A percentile compares a stretch with the other conserved stretches of the same genome.
These are phyloP conservation scores for Kluyveromyces marxianus DNA, from an alignment of 1,139 yeast species.

Conservation along the genomic window DNA sequence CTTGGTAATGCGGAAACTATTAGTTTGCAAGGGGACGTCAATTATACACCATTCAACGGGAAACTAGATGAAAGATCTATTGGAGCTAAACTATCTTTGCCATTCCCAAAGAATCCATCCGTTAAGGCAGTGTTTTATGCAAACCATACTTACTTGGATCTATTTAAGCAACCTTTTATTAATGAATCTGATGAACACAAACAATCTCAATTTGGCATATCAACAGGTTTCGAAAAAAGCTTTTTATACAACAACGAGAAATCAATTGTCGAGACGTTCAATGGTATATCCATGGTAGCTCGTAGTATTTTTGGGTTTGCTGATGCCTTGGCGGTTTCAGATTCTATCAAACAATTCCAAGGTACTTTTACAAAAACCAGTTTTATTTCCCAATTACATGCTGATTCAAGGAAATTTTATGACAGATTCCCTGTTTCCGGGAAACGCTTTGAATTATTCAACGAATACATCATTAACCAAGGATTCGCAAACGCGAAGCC, in stretches of 20 bases:
- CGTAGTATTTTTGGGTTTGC: conserved; percentile 18
- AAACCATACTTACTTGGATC: conserved; percentile 20
- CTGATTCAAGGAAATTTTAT: conserved; percentile 25
- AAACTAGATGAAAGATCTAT: conserved; percentile 23
- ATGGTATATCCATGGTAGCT: conserved; percentile 25
- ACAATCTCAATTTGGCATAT: conserved; percentile 11
- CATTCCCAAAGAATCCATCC: conserved; percentile 24
- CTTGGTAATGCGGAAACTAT: conserved; percentile 28
- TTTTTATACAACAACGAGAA: conserved; percentile 11
- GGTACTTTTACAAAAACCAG: conserved; percentile 28
- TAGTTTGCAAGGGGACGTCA: conserved; percentile 21
- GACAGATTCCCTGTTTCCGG: conserved; percentile 27
- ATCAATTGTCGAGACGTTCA: conserved; percentile 18
- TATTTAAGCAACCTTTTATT: conserved; percentile 11
- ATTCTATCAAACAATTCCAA: conserved; percentile 14
- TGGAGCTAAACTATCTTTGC: conserved; percentile 23
- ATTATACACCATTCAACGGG: conserved; percentile 23
- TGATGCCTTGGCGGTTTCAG: conserved; percentile 11
- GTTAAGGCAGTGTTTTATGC: conserved; percentile 25
- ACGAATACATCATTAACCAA: conserved; percentile 24
- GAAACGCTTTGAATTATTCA: conserved; percentile 15
- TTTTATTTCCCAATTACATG: conserved; percentile 19
- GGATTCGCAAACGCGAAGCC: conserved; percentile 11
- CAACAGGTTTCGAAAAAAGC: conserved; percentile 23
- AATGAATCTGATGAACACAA: conserved; percentile 9